A percentile compares a stretch with the other conserved stretches of the same genome.
phyloP scores from a whole-genome alignment of 371 early-diverging fungal genomes.

The Mortierella sp. region DNA sequence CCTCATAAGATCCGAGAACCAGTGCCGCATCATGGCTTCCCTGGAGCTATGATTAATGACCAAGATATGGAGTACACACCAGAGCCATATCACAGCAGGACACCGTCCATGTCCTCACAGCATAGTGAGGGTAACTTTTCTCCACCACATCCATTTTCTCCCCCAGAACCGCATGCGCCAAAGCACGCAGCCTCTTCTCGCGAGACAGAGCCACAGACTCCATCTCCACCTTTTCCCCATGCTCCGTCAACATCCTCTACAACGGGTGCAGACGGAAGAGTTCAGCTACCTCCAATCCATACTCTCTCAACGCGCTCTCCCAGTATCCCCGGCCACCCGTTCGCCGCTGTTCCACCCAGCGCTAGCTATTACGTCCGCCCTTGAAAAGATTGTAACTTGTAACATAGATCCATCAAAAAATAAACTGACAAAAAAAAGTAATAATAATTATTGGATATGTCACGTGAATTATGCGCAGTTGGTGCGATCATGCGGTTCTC shows the following conservation, averaged over 20 bases:
- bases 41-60: slow-evolving; percentile 24
- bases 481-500: neutral
- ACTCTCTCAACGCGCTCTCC: slow-evolving; percentile 36
- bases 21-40: slow-evolving; percentile 27
- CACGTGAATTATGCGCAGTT: neutral
- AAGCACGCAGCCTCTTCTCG: neutral
- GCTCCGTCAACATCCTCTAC: slow-evolving; percentile 16
- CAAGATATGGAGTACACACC: slow-evolving; percentile 32
- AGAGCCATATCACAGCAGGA: slow-evolving; percentile 36
- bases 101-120: slow-evolving; percentile 55
- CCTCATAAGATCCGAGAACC: neutral
- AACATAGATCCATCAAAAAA: neutral
- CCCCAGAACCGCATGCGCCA: slow-evolving; percentile 15
- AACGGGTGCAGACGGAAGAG: slow-evolving; percentile 15
- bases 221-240: slow-evolving; percentile 1
- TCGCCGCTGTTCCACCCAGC: neutral
- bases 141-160: slow-evolving; percentile 44
- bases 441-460: neutral
- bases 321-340: neutral
- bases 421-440: neutral
- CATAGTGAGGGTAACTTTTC: slow-evolving; percentile 50
- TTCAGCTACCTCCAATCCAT: slow-evolving; percentile 51
- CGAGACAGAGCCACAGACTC: neutral
- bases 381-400: neutral
- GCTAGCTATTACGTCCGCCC: neutral